Evolutionary conservation across 768 basidiomycete species (phyloP), one percentile per base, ranked within the genome.

Genomic region (Mycena capillaripes): DNA sequence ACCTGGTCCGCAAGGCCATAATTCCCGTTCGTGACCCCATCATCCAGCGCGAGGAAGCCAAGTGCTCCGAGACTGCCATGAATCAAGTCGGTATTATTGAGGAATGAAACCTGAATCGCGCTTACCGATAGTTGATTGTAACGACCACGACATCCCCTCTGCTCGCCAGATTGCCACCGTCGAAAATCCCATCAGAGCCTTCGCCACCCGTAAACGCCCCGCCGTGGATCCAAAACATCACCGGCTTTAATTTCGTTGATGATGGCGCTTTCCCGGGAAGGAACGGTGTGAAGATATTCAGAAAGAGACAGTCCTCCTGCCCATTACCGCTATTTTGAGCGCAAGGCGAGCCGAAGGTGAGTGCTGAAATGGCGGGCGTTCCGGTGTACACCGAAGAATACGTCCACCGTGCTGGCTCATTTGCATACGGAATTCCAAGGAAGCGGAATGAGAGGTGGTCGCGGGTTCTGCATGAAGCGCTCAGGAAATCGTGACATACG

Each of bases 211-310:
- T 84, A 66, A 85, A 87, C 14, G 86, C 86, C 3, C 87, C 87
- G 4, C 88, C 87, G 53, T 89, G 86, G 36, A 89, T 88, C 84
- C 83, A 88, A 75, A 89, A 84, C 81, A 88, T 80, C 23, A 87
- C 86, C 0, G 88, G 84, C 60, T 84, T 86, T 29, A 81, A 62
- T 19, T 66, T 71, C 30, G 71, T 77, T 0, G 76, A 70, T 34
- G 73, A 72, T 0, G 17, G 66, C 4, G 70, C 32, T 36, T 73
- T 57, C 12, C 59, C 65, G 9, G 82, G 82, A 1, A 83, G 76
- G 69, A 80, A 80, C 2, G 86, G 84, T 9, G 86, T 88, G 71
- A 83, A 87, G 16, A 88, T 77, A 74, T 87, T 87, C 40, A 89
- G 78, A 78, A 86, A 87, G 2, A 88, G 81, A 62, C 86, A 89